These are phyloP conservation scores for Leccinum pellstonianum DNA, from an alignment of 768 basidiomycete genomes.

Conservation along the genomic window DNA sequence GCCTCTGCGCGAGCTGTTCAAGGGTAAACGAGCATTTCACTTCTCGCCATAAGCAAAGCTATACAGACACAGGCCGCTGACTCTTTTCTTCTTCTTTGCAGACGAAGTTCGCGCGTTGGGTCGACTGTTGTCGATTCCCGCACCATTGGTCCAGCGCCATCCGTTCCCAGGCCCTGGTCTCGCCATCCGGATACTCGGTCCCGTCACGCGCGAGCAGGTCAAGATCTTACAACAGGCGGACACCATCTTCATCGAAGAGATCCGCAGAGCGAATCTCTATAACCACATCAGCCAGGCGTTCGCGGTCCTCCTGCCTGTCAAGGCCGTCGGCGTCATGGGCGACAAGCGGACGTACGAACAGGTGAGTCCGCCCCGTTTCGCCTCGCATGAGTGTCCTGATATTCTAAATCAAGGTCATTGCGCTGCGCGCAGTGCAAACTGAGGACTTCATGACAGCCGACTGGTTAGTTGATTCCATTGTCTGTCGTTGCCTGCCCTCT, in stretches of 20 bases:
- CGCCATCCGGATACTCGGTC: conserved; percentile 96
- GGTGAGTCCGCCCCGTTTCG: conserved; percentile 34
- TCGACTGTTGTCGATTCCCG: conserved; percentile 86
- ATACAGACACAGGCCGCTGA: background rate
- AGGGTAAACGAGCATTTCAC: conserved; percentile 55
- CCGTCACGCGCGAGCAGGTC: conserved; percentile 92
- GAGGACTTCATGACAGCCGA: conserved; percentile 99
- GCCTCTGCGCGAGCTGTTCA: conserved; percentile 95
- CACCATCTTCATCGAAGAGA: conserved; percentile 96
- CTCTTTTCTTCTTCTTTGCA: conserved; percentile 30
- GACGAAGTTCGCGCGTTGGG: conserved; percentile 96
- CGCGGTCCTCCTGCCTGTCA: conserved; percentile 92
- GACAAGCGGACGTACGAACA: conserved; percentile 97
- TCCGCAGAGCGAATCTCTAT: conserved; percentile 88
- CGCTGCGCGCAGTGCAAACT: conserved; percentile 91
- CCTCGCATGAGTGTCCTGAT: conserved; percentile 1
- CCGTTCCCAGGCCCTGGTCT: conserved; percentile 99
- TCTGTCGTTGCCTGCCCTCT: background rate
- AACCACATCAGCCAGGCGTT: conserved; percentile 95
- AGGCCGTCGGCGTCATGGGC: conserved; percentile 97
- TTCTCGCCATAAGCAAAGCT: background rate
- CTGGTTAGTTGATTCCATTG: conserved; percentile 55
- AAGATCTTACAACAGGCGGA: conserved; percentile 89
- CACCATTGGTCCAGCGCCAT: conserved; percentile 91
- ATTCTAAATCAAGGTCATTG: conserved; percentile 64